Percentiles rank a stretch among this genome's conserved stretches.
Conservation (phyloP, 2,329 filamentous ascomycete species). For the Epichloe elymi region DNA sequence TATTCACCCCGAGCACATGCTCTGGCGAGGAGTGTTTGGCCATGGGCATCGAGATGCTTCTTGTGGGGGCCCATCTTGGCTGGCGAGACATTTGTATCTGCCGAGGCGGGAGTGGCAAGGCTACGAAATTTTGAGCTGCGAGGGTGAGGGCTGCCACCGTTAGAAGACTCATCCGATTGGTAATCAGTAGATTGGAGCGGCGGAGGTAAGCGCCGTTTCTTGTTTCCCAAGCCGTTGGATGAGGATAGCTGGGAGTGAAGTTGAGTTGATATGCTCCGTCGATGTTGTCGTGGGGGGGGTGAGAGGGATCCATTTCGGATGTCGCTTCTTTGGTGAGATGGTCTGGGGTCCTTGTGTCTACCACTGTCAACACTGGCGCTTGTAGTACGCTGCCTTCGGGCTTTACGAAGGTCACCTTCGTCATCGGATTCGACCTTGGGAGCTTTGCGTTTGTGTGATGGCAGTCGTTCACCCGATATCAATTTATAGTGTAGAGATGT, state of each 20-base stretch:
- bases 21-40: constrained; percentile 79
- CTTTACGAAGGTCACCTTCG: constrained; percentile 40
- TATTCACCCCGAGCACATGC: constrained; percentile 80
- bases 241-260: constrained; percentile 37
- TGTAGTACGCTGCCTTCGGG: constrained; percentile 38
- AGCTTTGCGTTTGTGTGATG: constrained; percentile 40
- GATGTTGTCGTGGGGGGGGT: constrained; percentile 44
- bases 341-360: constrained; percentile 22
- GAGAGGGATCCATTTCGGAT: constrained; percentile 39
- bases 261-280: constrained; percentile 52
- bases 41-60: constrained; percentile 83
- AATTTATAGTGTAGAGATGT: constrained; percentile 32
- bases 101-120: constrained; percentile 40
- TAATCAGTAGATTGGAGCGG: constrained; percentile 51
- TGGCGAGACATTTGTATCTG: constrained; percentile 50
- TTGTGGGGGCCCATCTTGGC: constrained; percentile 61
- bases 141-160: constrained; percentile 45
- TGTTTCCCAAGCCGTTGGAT: constrained; percentile 38
- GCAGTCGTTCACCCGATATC: constrained; percentile 32
- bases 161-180: constrained; percentile 54
- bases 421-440: constrained; percentile 43
- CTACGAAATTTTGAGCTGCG: constrained; percentile 44
- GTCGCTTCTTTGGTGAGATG: constrained; percentile 20
- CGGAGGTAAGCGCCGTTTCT: constrained; percentile 48
- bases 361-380: constrained; percentile 26